Conservation (phyloP, 2,329 filamentous ascomycete genomes). For the Talaromyces sp. region DNA sequence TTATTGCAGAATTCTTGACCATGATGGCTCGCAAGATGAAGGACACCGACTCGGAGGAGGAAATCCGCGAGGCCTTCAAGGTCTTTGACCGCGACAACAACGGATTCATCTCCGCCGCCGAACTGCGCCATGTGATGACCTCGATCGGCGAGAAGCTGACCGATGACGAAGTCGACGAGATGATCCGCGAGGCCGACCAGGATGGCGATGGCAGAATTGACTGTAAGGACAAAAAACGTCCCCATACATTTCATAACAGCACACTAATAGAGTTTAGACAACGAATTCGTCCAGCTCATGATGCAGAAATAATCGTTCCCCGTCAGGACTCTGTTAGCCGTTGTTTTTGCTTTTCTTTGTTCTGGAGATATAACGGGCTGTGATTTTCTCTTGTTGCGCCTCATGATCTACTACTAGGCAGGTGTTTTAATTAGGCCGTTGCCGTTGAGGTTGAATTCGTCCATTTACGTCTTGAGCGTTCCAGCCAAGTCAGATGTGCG, state of each 20-base stretch:
- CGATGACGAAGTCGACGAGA: conserved; percentile 86
- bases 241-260: neutral
- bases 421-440: conserved; percentile 4
- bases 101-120: conserved; percentile 82
- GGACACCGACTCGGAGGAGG: conserved; percentile 85
- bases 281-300: conserved; percentile 92
- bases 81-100: conserved; percentile 89
- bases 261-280: conserved; percentile 52
- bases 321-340: conserved; percentile 8
- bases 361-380: conserved; percentile 9
- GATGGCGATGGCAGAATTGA: conserved; percentile 85
- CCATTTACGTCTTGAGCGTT: conserved; percentile 2
- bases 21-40: conserved; percentile 97
- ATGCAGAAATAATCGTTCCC: conserved; percentile 72
- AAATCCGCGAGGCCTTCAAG: conserved; percentile 86
- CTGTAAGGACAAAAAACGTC: conserved; percentile 52
- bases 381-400: conserved; percentile 1
- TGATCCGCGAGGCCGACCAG: conserved; percentile 88
- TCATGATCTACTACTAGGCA: conserved; percentile 1
- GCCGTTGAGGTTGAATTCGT: neutral
- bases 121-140: conserved; percentile 86
- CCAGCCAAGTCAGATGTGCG: neutral
- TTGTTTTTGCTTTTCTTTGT: conserved; percentile 18
- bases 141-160: conserved; percentile 89
- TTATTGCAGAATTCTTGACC: conserved; percentile 68